Evolutionary conservation across 768 basidiomycete species (phyloP).

Genomic region (Suillus subalutaceus): DNA sequence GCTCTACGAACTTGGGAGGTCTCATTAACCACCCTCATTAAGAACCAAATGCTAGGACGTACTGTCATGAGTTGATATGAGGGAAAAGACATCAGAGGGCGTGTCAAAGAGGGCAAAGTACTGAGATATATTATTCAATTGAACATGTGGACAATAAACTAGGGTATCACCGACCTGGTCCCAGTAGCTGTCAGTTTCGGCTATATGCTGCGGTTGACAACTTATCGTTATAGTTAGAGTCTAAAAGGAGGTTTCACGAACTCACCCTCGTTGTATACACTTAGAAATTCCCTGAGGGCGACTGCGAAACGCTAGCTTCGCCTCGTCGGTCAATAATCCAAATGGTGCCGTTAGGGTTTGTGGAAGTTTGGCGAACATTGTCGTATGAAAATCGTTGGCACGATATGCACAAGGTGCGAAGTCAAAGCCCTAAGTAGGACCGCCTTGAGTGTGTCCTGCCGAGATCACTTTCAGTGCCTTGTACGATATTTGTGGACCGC

Average conservation of each 20-base stretch:
- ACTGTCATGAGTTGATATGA: conserved; percentile 87
- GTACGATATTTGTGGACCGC: not conserved
- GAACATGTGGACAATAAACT: not conserved
- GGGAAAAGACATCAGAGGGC: conserved; percentile 87
- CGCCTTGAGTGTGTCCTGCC: not conserved
- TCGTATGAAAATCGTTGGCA: not conserved
- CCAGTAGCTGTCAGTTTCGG: conserved; percentile 83
- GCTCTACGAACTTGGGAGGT: conserved; percentile 71
- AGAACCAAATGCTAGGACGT: conserved; percentile 32
- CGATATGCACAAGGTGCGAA: not conserved
- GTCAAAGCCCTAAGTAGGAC: not conserved
- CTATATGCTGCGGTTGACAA: conserved; percentile 59
- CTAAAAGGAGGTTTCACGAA: conserved; percentile 40
- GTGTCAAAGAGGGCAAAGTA: conserved; percentile 88
- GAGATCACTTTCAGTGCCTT: not conserved
- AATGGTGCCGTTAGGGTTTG: conserved; percentile 75
- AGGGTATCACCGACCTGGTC: conserved; percentile 63
- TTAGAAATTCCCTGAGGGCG: conserved; percentile 81
- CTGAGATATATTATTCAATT: conserved; percentile 39
- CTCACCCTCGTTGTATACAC: conserved; percentile 63
- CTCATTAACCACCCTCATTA: conserved; percentile 15
- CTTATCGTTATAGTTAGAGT: conserved; percentile 9
- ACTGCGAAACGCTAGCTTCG: conserved; percentile 87
- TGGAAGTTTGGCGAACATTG: conserved; percentile 73
- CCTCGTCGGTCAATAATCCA: conserved; percentile 81